These are phyloP conservation scores for Ustilago vetiveriae DNA, from an alignment of 1,284 basidiomycete genomes.

Conservation along the genomic window DNA sequence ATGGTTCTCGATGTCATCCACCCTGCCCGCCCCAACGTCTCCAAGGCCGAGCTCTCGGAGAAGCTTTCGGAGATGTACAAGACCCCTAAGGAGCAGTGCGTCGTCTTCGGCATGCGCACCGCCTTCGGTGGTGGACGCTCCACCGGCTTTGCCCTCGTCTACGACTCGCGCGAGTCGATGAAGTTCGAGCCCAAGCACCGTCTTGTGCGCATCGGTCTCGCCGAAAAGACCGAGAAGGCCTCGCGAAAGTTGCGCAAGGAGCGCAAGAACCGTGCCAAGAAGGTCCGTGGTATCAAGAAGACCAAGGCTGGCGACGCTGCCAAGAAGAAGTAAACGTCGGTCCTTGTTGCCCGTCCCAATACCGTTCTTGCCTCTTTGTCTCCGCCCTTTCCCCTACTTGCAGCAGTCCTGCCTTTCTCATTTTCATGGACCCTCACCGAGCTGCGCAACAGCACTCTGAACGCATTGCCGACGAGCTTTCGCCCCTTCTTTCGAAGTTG, in stretches of 20 bases:
- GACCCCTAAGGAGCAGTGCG: constrained; percentile 73
- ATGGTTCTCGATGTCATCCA: constrained; percentile 91
- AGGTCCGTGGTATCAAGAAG: constrained; percentile 78
- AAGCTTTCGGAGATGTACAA: constrained; percentile 83
- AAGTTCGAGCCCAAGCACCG: constrained; percentile 94
- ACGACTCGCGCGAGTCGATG: constrained; percentile 94
- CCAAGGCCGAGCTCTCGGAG: constrained; percentile 90
- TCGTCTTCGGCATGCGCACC: constrained; percentile 77
- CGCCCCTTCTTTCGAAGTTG: constrained; percentile 50
- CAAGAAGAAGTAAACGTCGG: constrained; percentile 61
- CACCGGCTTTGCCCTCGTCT: constrained; percentile 94
- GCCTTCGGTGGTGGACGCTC: constrained; percentile 98
- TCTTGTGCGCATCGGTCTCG: constrained; percentile 84
- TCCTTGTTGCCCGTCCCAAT: neutral
- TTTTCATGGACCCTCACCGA: constrained; percentile 6
- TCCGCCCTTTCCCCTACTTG: constrained; percentile 4
- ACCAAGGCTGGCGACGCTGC: constrained; percentile 53
- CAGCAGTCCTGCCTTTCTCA: constrained; percentile 15
- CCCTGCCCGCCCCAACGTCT: constrained; percentile 92
- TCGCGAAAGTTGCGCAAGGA: constrained; percentile 99
- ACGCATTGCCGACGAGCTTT: constrained; percentile 40
- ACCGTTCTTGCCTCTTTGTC: constrained; percentile 6
- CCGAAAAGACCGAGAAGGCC: constrained; percentile 85
- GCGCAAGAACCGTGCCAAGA: constrained; percentile 98
- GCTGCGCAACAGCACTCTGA: constrained; percentile 3